Base-by-base conservation (phyloP, 345 rosid species). In the Clausena lansium region DNA sequence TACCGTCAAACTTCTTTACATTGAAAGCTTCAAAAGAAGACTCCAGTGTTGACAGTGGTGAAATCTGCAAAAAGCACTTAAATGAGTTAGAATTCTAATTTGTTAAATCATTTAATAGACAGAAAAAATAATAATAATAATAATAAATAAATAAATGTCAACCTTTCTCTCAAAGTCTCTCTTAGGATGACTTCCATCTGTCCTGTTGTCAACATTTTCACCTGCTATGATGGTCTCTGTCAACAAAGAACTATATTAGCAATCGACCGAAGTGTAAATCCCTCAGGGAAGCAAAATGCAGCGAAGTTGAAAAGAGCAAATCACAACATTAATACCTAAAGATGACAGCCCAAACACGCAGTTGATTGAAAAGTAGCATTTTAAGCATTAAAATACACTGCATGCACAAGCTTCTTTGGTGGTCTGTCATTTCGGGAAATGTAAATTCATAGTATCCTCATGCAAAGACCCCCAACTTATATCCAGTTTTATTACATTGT, bases 1-100 rank as follows among this genome's bases (percentile, higher is more conserved):
- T 78, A 95, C 98, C 97, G 73, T 95, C 97, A 55, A 95, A 86
- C 74, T 93, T 93, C 85, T 92, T 95, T 47, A 89, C 89, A 70
- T 95, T 95, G 77, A 95, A 94, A 75, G 91, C 81, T 78, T 91
- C 98, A 77, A 92, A 95, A 79, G 96, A 88, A 13, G 96, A 78
- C 70, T 95, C 98, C 76, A 93, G 85, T 45, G 96, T 92, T 57
- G 96, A 84, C 62, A 89, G 79, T 57, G 98, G 97, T 35, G 97
- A 95, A 55, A 90, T 57, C 99, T 93, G 92, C 91, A 88, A n/a
- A 27, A 39, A 61, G 72, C 13, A 24, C 59, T 71, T 35, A 24
- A 20, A 67, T 50, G 17, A 71, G 38, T 27, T 52, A n/a, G n/a
- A n/a, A n/a, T n/a, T 71, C 38, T 70, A 22, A 13, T 65, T 71